phyloP scores from a whole-genome alignment of 805 yeast species.

The Monosporozyma servazzii region DNA sequence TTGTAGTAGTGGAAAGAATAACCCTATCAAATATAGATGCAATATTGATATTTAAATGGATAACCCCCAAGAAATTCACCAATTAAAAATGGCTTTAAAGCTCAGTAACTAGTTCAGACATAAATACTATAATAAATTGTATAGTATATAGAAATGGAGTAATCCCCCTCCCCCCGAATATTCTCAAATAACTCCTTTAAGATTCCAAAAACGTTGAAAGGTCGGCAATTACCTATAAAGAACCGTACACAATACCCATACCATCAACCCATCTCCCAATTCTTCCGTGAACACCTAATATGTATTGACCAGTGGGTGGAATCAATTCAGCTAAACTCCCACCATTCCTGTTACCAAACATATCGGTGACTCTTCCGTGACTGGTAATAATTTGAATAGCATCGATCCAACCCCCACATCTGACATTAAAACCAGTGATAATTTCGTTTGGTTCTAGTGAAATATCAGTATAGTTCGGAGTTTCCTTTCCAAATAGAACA shows the following conservation, averaged over 20 bases:
- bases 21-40: no score
- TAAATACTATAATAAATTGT: no score
- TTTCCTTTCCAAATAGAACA: constrained; percentile 44
- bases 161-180: no score
- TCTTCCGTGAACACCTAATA: constrained; percentile 69
- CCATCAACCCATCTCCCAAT: constrained; percentile 65
- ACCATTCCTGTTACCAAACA: constrained; percentile 65
- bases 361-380: constrained; percentile 42
- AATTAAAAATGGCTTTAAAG: no score
- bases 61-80: no score
- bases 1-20: no score
- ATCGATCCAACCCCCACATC: constrained; percentile 87
- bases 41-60: no score
- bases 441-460: constrained; percentile 48
- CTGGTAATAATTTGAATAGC: constrained; percentile 66
- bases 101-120: no score
- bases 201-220: no score
- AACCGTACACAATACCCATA: constrained; percentile 54
- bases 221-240: constrained; percentile 1
- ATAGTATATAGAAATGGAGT: no score
- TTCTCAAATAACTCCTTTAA: no score
- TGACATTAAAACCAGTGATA: constrained; percentile 49
- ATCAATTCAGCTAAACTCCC: constrained; percentile 48
- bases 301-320: constrained; percentile 52
- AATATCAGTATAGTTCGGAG: constrained; percentile 45